Evolutionary conservation across 75 land plant species (phyloP), one percentile per base, ranked within the genome.

Genomic region (Azolla pinnata): DNA sequence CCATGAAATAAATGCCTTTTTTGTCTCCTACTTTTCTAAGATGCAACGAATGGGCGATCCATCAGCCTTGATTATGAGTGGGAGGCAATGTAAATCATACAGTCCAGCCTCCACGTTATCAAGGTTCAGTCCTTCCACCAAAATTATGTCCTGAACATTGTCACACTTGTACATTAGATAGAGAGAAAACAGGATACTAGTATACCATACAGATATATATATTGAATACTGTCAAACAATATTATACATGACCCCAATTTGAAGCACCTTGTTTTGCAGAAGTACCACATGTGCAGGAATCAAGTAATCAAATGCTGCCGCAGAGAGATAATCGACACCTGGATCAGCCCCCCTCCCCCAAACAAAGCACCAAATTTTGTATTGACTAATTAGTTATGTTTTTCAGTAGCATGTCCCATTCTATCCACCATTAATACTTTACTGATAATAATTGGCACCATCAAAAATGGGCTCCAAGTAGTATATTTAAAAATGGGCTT

Each of bases 241-340:
- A 21, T 24, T 26, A 2, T 52, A 14, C 2, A 52, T 4, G 27
- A 5, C 12, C 40, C 1, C 12, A 50, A 16, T 31, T 2, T 28
- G 0, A 14, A 55, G 50, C 42, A 75, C 83, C 78, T 67, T 67
- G 58, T 74, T 77, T 60, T 71, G 40, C 7, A 93, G 69, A 49
- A 93, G 68, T 7, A 65, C 71, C 59, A 63, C 66, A 78, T 93
- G 99, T 52, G 78, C 45, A n/a, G 81, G 49, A 62, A 74, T 68
- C 49, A 83, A 29, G 48, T 88, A 77, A 58, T 69, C 83, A 71
- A 26, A 83, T 45, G 85, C 75, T 70, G 90, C 96, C 75, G 77
- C 85, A 42, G 99, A 83, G n/a, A 93, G 71, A 67, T 93, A 93
- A 67, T 93, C 99, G 68, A 76, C 66, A 18, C 99, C 99, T 93